Conservation (phyloP, 139 green algal species). For the Zygnema circumcarinatum region DNA sequence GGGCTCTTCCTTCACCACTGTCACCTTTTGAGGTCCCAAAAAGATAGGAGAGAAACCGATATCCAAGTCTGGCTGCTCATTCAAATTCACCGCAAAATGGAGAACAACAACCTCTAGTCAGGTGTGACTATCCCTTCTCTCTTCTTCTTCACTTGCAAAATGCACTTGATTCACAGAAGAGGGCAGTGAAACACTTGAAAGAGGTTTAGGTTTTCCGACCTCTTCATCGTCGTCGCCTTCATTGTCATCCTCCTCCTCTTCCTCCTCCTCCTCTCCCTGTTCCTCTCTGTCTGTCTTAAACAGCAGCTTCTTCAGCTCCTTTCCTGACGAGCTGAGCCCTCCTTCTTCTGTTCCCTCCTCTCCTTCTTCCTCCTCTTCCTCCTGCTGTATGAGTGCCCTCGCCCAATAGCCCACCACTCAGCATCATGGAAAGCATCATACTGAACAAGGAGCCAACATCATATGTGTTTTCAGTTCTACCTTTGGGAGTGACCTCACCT, state of each 20-base stretch:
- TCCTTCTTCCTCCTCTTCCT: not conserved
- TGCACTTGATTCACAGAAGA: not conserved
- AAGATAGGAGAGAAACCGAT: not conserved
- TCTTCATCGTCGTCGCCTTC: not conserved
- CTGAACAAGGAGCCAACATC: no score
- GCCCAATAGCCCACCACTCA: no score
- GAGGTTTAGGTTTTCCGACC: not conserved
- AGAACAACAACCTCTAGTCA: not conserved
- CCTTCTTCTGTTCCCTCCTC: not conserved
- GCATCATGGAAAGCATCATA: no score
- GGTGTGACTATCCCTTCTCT: not conserved
- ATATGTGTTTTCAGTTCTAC: no score
- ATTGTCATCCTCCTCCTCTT: constrained; percentile 20
- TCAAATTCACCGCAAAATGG: not conserved
- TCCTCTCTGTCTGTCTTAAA: not conserved
- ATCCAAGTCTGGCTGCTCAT: not conserved
- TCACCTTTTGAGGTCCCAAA: not conserved
- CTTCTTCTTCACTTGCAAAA: not conserved
- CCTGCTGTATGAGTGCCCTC: no score
- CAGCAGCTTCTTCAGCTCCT: constrained; percentile 17
- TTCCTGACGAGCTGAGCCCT: constrained; percentile 23
- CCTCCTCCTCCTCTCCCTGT: constrained; percentile 16
- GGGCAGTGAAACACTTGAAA: not conserved
- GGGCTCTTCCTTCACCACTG: not conserved
- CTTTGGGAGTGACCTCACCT: no score